Percentiles rank a stretch among this genome's conserved stretches.
Conservation (phyloP, 306 rosid species). For the Malus fusca region DNA sequence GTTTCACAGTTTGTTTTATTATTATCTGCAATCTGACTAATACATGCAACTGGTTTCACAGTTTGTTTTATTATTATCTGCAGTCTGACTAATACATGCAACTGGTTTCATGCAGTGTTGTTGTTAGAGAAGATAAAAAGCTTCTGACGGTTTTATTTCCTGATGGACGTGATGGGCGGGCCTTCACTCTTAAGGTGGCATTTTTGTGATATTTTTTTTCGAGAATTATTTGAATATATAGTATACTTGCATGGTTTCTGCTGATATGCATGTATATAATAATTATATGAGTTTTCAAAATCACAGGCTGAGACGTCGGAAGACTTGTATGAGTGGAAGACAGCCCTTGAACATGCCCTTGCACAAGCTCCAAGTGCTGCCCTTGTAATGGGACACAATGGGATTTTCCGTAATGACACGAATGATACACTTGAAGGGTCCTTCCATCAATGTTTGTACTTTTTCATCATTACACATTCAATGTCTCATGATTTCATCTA, state of each 20-base stretch:
- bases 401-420: conserved; percentile 76
- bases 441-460: conserved; percentile 81
- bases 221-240: background rate
- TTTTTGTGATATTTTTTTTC: background rate
- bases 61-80: conserved; percentile 6
- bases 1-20: conserved; percentile 18
- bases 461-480: conserved; percentile 3
- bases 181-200: conserved; percentile 92
- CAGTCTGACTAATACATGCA: conserved; percentile 18
- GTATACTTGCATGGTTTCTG: background rate
- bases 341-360: conserved; percentile 94
- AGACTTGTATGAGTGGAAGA: conserved; percentile 93
- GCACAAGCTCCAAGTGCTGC: conserved; percentile 99
- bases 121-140: conserved; percentile 97
- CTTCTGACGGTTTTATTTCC: conserved; percentile 95
- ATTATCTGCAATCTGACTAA: conserved; percentile 13
- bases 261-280: background rate
- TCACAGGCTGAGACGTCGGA: conserved; percentile 94
- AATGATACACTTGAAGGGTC: conserved; percentile 85
- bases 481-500: conserved; percentile 8
- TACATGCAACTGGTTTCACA: conserved; percentile 22
- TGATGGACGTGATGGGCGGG: conserved; percentile 99
- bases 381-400: conserved; percentile 95
- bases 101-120: conserved; percentile 62
- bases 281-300: conserved; percentile 3